phyloP scores from a whole-genome alignment of 2,329 filamentous ascomycete species.

The Aspergillus sp. region DNA sequence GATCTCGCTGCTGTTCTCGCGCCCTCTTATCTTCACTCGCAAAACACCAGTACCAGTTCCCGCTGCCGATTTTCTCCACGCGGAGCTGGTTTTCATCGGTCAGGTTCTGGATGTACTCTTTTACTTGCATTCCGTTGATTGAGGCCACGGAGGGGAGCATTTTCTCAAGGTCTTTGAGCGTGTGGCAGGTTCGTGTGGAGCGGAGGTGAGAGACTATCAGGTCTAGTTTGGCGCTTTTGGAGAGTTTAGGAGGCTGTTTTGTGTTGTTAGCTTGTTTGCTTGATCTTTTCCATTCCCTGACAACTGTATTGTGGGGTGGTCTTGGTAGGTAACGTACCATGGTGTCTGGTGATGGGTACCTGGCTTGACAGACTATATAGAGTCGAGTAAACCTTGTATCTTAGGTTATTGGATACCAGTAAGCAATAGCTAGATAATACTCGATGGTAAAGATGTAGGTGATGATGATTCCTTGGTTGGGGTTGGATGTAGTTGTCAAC shows the following conservation, averaged over 20 bases:
- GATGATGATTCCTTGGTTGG: no score
- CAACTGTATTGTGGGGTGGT: background rate
- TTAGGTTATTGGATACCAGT: no score
- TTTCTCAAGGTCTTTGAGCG: constrained; percentile 65
- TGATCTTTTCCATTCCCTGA: background rate
- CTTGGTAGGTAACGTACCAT: background rate
- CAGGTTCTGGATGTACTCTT: constrained; percentile 61
- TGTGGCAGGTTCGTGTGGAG: constrained; percentile 57
- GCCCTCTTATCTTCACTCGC: constrained; percentile 52
- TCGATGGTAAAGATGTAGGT: no score
- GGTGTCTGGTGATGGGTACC: background rate
- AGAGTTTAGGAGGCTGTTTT: constrained; percentile 46
- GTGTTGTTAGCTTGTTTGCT: background rate
- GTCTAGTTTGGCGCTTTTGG: constrained; percentile 54
- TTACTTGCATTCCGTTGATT: constrained; percentile 63
- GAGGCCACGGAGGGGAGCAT: constrained; percentile 56
- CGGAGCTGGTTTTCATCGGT: constrained; percentile 58
- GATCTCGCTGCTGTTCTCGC: constrained; percentile 30
- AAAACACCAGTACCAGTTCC: constrained; percentile 71
- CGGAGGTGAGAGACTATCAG: constrained; percentile 58
- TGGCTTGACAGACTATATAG: no score
- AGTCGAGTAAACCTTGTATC: no score
- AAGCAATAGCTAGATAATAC: no score
- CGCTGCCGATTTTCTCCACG: constrained; percentile 65
- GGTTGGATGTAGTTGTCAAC: no score